Evolutionary conservation across 176 grass and related monocot genomes (phyloP).

Genomic region (Miscanthus lutarioriparius): DNA sequence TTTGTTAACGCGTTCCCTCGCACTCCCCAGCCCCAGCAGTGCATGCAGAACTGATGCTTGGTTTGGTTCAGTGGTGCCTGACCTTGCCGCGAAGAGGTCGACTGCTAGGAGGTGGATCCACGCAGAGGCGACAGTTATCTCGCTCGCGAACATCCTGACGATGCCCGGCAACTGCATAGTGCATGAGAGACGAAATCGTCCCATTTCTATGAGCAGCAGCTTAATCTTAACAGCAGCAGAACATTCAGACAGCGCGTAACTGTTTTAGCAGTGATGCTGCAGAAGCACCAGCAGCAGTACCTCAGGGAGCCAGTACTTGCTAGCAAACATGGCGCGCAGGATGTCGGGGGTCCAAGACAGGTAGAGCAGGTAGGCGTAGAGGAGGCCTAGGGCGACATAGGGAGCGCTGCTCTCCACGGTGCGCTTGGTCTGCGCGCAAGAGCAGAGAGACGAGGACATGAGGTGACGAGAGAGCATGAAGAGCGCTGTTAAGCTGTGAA

Average conservation of each 20-base stretch:
- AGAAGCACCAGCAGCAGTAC: constrained; percentile 9
- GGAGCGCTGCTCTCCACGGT: constrained; percentile 80
- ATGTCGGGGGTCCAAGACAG: constrained; percentile 93
- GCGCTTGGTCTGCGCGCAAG: constrained; percentile 60
- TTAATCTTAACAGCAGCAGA: neutral
- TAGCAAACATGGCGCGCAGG: constrained; percentile 77
- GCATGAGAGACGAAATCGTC: neutral
- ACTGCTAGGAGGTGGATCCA: constrained; percentile 99
- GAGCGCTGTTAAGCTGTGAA: no score
- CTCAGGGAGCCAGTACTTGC: constrained; percentile 98
- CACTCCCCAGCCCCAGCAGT: neutral
- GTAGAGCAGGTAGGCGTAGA: constrained; percentile 89
- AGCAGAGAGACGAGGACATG: neutral
- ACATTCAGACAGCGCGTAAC: neutral
- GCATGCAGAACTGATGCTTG: neutral
- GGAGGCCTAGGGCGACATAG: constrained; percentile 63
- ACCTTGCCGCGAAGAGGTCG: constrained; percentile 90
- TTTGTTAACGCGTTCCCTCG: neutral
- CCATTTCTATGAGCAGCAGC: neutral
- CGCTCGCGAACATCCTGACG: constrained; percentile 82
- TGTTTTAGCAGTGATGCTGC: neutral
- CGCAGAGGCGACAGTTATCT: constrained; percentile 87
- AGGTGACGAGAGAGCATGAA: neutral
- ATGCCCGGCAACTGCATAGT: constrained; percentile 62
- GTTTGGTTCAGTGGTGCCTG: neutral